A percentile compares a stretch with the other conserved stretches of the same genome.
Evolutionary conservation across 371 early-diverging fungal species (phyloP).

Genomic region (Mucor sp.): DNA sequence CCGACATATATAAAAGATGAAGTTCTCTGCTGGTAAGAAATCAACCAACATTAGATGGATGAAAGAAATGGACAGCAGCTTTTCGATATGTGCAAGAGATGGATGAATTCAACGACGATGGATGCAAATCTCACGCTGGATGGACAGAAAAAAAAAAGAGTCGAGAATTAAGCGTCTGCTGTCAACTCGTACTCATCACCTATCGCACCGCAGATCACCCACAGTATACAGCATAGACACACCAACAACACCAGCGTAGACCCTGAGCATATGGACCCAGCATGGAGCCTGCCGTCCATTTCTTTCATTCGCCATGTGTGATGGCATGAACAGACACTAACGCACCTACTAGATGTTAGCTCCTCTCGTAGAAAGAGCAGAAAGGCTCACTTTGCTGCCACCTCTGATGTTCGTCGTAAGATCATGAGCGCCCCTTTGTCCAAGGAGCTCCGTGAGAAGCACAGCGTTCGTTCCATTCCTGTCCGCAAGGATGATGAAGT

Average conservation of each 20-base stretch:
- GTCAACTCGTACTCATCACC: no score
- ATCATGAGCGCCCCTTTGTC: constrained; percentile 95
- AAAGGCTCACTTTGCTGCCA: constrained; percentile 98
- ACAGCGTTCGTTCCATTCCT: constrained; percentile 81
- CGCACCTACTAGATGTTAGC: constrained; percentile 69
- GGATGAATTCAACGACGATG: neutral
- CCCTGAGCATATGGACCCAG: no score
- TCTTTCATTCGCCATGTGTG: no score
- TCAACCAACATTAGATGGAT: neutral
- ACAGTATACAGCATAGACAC: no score
- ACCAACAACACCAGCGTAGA: no score
- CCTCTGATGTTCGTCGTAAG: constrained; percentile 91
- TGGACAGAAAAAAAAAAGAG: neutral
- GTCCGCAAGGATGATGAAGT: constrained; percentile 98
- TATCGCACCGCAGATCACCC: no score
- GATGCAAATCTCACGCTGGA: neutral
- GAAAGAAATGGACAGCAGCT: neutral
- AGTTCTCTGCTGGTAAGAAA: constrained; percentile 47
- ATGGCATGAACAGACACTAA: neutral
- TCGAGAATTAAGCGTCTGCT: neutral
- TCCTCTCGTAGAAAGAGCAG: constrained; percentile 95
- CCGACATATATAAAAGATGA: constrained; percentile 32
- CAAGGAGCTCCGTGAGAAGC: constrained; percentile 81
- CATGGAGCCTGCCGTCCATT: no score
- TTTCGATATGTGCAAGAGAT: neutral